Evolutionary conservation across 2,329 filamentous ascomycete species (phyloP), one percentile per base, ranked within the genome.

Genomic region (Monosporascus sp.): DNA sequence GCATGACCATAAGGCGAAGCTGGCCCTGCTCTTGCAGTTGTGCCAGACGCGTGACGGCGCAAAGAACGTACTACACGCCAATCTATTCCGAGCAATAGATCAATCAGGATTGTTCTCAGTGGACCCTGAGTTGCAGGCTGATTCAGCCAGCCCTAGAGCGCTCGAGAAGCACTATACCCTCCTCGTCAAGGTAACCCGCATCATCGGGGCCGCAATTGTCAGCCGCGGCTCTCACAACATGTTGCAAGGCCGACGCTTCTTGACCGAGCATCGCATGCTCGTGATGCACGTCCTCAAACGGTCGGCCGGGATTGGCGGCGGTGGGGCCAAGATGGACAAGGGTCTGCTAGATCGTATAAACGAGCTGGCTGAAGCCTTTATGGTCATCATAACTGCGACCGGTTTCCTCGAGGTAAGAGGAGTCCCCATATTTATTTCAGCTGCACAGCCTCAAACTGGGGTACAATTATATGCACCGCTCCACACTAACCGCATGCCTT

Each of bases 211-310:
- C 4, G 87, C 90, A 1, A 83, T 97, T 15, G 80, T 97, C 48
- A 88, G 86, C 57, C 83, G 90, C 47, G 93, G 93, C 0, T 78
- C 86, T 18, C 88, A 95, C 63, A 96, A 96, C 68, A 82, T 92
- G 41, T 80, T 86, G 41, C 89, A 92, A 66, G 91, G 87, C 1
- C 83, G 88, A 52, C 79, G 79, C 37, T 99, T 99, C 72, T 75
- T 99, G 54, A 80, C 81, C 6, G 88, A 94, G 58, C 90, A 96
- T 68, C 81, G 93, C 56, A 84, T 86, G 68, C 84, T 92, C 52
- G 89, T 97, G 62, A 84, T 94, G 58, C 88, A 91, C 46, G 86
- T 96, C 20, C 89, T 99, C 64, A 99, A 99, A 75, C 81, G 91
- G 60, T 89, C 89, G 61, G 89, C 89, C 0, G 89, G 89, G 47